Conservation (phyloP, 441 rosid genomes). For the Kokia cookei region DNA sequence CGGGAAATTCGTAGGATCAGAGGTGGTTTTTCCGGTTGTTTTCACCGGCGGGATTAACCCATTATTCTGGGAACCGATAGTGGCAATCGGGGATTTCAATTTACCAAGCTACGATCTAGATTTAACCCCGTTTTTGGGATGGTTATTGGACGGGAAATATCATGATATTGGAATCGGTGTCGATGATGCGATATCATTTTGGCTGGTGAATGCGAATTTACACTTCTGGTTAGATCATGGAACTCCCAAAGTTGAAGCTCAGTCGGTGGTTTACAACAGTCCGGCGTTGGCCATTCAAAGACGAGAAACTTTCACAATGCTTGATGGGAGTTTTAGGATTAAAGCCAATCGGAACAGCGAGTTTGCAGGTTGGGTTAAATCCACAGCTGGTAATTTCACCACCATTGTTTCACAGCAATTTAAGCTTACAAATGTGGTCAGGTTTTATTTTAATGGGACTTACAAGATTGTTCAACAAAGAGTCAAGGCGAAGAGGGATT, state of each 20-base stretch:
- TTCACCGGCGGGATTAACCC: slow-evolving; percentile 87
- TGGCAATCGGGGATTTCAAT: slow-evolving; percentile 66
- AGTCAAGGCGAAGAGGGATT: slow-evolving; percentile 28
- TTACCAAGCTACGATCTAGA: slow-evolving; percentile 71
- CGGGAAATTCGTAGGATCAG: slow-evolving; percentile 61
- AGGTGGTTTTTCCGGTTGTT: slow-evolving; percentile 70
- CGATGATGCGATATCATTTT: slow-evolving; percentile 49
- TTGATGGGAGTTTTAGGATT: slow-evolving; percentile 58
- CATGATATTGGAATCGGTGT: slow-evolving; percentile 60
- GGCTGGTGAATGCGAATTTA: slow-evolving; percentile 84
- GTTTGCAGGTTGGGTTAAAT: slow-evolving; percentile 63
- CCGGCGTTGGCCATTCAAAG: slow-evolving; percentile 28
- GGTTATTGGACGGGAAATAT: slow-evolving; percentile 48
- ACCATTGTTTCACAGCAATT: slow-evolving; percentile 32
- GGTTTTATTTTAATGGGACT: slow-evolving; percentile 38
- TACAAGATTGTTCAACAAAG: slow-evolving; percentile 43
- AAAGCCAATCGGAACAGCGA: slow-evolving; percentile 41
- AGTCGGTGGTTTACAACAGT: slow-evolving; percentile 18
- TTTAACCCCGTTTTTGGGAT: slow-evolving; percentile 64
- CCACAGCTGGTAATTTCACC: slow-evolving; percentile 59
- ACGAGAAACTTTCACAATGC: slow-evolving; percentile 29
- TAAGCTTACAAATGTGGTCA: slow-evolving; percentile 34
- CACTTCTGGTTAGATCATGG: slow-evolving; percentile 73
- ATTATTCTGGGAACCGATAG: slow-evolving; percentile 76
- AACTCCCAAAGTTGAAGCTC: slow-evolving; percentile 33